Base-by-base conservation (phyloP, 306 rosid genomes). In the Dalbergia cochinchinensis region DNA sequence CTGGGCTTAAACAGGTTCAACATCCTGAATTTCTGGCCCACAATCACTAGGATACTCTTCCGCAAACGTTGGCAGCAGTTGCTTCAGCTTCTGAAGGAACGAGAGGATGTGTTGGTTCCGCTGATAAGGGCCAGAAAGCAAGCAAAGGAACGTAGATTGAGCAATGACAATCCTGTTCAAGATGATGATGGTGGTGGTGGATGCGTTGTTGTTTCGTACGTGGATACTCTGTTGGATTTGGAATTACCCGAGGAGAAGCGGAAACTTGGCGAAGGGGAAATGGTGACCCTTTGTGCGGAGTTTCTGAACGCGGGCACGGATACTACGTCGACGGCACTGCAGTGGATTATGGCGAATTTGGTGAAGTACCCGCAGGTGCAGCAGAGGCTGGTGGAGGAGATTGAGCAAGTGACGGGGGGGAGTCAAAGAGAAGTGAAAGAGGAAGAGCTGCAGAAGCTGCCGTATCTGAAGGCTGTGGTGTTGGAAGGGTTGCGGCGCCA, bases 291-390 rank as follows among this genome's bases (percentile, higher is more conserved):
- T 16, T 86, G 89, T 31, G 69, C 70, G 1, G 89, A 85, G 53
- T 82, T 85, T 75, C 54, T 86, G 3, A 54, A 61, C 59, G 85
- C 74, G 0, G 88, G 88, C 2, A 83, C 88, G 0, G 88, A 87
- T 1, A 80, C 91, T 0, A 85, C 91, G 0, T 26, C 85, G 0
- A 83, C 87, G 0, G 74, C 88, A 2, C 18, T 87, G 81, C 69
- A 87, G 34, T 87, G 91, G 91, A 80, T 87, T 12, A 50, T 87
- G 88, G 88, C 88, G 3, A 87, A 85, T 77, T 4, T 87, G 78
- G 91, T 85, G 51, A 85, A 85, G 75, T 34, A 87, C 59, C 85
- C 74, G 6, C 63, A 83, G 0, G 47, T 83, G 33, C 89, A 79
- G 18, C 20, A 76, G 54, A 79, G 65, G 65, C 9, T 86, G 9